phyloP scores from a whole-genome alignment of 768 basidiomycete genomes.

The Boletus vermiculosoides region DNA sequence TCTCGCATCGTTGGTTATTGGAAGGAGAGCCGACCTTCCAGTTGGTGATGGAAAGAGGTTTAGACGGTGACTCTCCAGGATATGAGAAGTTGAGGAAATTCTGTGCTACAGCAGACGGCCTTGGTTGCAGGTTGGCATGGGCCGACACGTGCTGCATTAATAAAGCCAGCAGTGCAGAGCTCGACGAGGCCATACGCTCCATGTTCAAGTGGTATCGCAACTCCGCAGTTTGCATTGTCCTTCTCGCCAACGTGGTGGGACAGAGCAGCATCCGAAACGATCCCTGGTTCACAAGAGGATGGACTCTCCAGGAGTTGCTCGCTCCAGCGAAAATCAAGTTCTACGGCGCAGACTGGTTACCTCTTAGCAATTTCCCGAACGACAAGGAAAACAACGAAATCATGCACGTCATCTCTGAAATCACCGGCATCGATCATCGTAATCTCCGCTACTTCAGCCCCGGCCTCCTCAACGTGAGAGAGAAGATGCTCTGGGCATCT shows the following conservation, averaged over 20 bases:
- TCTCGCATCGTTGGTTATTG: slow-evolving; percentile 16
- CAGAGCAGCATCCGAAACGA: slow-evolving; percentile 6
- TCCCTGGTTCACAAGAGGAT: slow-evolving; percentile 25
- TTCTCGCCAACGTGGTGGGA: slow-evolving; percentile 6
- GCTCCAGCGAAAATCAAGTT: slow-evolving; percentile 23
- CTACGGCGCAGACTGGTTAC: slow-evolving; percentile 15
- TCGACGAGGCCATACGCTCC: slow-evolving; percentile 31
- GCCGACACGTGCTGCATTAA: slow-evolving; percentile 29
- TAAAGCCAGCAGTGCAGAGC: slow-evolving; percentile 30
- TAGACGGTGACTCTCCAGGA: slow-evolving; percentile 3
- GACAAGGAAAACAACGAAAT: slow-evolving; percentile 22
- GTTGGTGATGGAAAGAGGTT: slow-evolving; percentile 5
- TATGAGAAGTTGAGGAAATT: slow-evolving; percentile 16
- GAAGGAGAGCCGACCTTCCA: slow-evolving; percentile 16
- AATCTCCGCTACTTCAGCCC: slow-evolving; percentile 22
- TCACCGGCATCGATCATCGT: slow-evolving; percentile 12
- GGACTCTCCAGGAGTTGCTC: slow-evolving; percentile 24
- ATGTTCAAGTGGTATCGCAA: slow-evolving; percentile 28
- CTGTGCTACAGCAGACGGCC: slow-evolving; percentile 8
- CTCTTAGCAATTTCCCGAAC: slow-evolving; percentile 10
- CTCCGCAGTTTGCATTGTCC: slow-evolving; percentile 23
- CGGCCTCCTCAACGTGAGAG: slow-evolving; percentile 17
- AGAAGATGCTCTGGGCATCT: slow-evolving; percentile 28
- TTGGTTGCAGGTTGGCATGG: slow-evolving; percentile 24
- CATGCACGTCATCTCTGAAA: slow-evolving; percentile 10